These are phyloP conservation scores for Fonsecaea pedrosoi DNA, from an alignment of 2,329 filamentous ascomycete species.

Conservation along the genomic window DNA sequence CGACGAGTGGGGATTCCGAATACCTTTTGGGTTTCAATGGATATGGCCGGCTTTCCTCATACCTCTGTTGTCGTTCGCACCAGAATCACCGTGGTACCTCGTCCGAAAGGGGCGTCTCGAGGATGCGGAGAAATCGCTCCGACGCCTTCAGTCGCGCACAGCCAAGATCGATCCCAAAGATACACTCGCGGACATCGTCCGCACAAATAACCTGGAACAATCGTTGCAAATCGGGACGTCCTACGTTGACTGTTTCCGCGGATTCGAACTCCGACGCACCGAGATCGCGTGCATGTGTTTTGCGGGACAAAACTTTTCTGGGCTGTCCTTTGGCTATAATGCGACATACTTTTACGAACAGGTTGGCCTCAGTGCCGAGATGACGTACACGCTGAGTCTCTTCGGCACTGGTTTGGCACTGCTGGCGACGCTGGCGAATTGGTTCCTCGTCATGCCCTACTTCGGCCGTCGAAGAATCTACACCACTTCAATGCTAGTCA, in stretches of 20 bases:
- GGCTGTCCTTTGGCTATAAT: slow-evolving; percentile 46
- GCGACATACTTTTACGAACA: slow-evolving; percentile 51
- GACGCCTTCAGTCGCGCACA: slow-evolving; percentile 36
- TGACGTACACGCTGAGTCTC: slow-evolving; percentile 49
- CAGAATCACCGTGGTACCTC: slow-evolving; percentile 42
- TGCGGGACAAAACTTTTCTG: slow-evolving; percentile 48
- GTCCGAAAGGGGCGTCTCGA: slow-evolving; percentile 39
- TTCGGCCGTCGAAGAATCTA: slow-evolving; percentile 52
- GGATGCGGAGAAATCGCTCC: slow-evolving; percentile 39
- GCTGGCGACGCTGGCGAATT: slow-evolving; percentile 59
- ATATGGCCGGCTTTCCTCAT: slow-evolving; percentile 41
- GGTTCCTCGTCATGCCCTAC: slow-evolving; percentile 49
- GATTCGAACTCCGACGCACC: slow-evolving; percentile 48
- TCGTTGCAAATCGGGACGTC: slow-evolving; percentile 41
- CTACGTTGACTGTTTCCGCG: slow-evolving; percentile 45
- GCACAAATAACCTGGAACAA: slow-evolving; percentile 47
- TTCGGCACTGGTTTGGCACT: slow-evolving; percentile 68
- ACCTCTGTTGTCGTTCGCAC: slow-evolving; percentile 38
- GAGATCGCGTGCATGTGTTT: slow-evolving; percentile 51
- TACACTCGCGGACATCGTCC: slow-evolving; percentile 48
- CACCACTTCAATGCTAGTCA: slow-evolving; percentile 43
- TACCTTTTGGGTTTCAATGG: slow-evolving; percentile 36
- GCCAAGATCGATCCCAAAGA: slow-evolving; percentile 33
- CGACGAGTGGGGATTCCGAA: slow-evolving; percentile 42
- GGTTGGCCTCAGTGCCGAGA: slow-evolving; percentile 46